Evolutionary conservation across 139 green algal genomes (phyloP).

Genomic region (Haematococcus sp.): DNA sequence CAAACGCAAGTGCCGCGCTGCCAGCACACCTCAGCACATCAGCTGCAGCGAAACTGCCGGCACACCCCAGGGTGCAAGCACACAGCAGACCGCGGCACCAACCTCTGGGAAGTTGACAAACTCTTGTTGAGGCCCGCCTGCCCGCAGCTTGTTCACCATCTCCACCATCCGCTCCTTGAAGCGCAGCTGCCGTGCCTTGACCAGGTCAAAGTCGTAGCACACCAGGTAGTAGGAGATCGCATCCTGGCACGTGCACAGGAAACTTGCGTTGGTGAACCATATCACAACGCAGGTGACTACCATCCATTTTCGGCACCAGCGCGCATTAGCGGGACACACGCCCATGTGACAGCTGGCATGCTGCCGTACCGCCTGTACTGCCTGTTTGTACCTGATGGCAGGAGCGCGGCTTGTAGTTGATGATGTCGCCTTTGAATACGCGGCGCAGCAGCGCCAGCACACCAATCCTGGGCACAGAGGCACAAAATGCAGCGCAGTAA

Average conservation of each 20-base stretch:
- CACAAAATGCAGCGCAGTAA: too few species aligned
- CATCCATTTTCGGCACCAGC: too few species aligned
- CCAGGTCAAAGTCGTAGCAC: constrained; percentile 18
- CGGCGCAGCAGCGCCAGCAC: constrained; percentile 32
- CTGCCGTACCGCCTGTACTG: background rate
- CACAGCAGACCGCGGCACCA: background rate
- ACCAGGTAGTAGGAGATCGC: constrained; percentile 32
- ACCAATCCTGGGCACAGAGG: constrained; percentile 17
- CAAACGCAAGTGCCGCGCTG: too few species aligned
- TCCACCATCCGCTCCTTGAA: background rate
- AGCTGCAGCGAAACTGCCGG: too few species aligned
- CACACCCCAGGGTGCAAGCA: too few species aligned
- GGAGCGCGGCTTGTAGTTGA: constrained; percentile 35
- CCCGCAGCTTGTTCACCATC: background rate
- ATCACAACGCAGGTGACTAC: too few species aligned
- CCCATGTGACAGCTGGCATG: too few species aligned
- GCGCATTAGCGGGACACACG: too few species aligned
- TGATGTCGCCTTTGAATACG: constrained; percentile 27
- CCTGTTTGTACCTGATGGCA: constrained; percentile 22
- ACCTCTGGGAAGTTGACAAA: too few species aligned
- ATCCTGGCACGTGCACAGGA: constrained; percentile 13
- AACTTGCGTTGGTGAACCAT: too few species aligned
- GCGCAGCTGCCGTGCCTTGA: background rate
- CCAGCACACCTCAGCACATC: too few species aligned
- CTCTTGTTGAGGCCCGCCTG: background rate